These are phyloP conservation scores for Apiotrichum brassicae DNA, from an alignment of 1,284 basidiomycete genomes.

Conservation along the genomic window DNA sequence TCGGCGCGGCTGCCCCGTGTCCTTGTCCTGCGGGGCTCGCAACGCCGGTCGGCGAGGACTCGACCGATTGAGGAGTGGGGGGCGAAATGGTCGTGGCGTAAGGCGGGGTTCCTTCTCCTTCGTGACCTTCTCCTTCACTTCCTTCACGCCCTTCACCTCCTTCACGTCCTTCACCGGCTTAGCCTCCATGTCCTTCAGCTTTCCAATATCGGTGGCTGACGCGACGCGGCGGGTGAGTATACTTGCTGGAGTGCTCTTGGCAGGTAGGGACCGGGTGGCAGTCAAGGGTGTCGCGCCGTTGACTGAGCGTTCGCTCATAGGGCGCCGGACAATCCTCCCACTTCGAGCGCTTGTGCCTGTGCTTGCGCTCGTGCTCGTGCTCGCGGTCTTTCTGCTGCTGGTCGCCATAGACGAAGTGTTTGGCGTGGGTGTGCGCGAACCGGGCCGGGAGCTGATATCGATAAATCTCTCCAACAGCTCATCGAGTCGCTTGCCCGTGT, in stretches of 20 bases:
- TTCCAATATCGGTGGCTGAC: background rate
- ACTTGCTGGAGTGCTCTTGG: background rate
- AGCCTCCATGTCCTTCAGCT: too few species aligned
- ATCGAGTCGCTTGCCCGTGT: slow-evolving; percentile 6
- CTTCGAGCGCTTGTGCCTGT: background rate
- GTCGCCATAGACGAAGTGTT: background rate
- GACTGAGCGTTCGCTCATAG: slow-evolving; percentile 1
- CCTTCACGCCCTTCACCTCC: too few species aligned
- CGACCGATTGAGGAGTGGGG: background rate
- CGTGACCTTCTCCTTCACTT: too few species aligned
- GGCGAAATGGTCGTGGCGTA: background rate
- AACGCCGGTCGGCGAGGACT: slow-evolving; percentile 6
- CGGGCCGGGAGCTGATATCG: too few species aligned
- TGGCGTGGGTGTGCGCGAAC: background rate
- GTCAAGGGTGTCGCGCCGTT: background rate
- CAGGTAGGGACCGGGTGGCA: slow-evolving; percentile 2
- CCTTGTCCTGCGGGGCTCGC: background rate
- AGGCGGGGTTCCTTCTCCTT: too few species aligned
- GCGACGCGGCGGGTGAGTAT: background rate
- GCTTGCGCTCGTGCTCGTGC: background rate
- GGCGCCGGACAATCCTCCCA: background rate
- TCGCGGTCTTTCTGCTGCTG: background rate
- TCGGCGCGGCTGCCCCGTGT: too few species aligned
- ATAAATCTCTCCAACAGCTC: slow-evolving; percentile 13
- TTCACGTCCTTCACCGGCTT: too few species aligned